Base-by-base conservation (phyloP, 164 flowering plant genomes). In the Nelumbo lutea region DNA sequence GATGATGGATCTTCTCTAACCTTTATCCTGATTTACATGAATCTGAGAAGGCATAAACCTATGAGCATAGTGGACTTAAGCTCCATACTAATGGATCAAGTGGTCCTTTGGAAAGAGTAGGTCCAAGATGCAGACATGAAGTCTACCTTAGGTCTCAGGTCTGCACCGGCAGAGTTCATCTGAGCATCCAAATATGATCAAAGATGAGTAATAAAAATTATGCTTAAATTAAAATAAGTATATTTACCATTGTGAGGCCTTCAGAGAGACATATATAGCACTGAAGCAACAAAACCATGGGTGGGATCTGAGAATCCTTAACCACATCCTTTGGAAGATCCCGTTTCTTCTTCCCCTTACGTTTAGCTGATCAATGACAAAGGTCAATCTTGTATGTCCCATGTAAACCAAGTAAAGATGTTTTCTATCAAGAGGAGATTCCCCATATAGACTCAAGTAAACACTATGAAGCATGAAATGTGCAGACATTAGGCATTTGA, bases 201-300 rank as follows among this genome's bases (percentile, higher is more conserved):
- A 59, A 8, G 11, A 60, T 15, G 15, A 70, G 5, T 9, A 3
- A 15, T 7, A 50, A 38, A 46, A n/a, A 40, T 39, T 43, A 44
- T n/a, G 64, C 0, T 11, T 50, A 2, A 51, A 53, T 48, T 43
- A 67, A 53, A 69, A 59, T 5, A 66, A 67, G 61, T 15, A 62
- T 2, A 47, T 2, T 77, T 89, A 90, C 99, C 96, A 88, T 80
- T 45, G 92, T 77, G 15, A 93, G 93, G 68, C 98, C 98, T 83
- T 96, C 95, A 9, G 96, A 87, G 27, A 96, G 84, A 77, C 77
- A 87, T 56, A 87, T 79, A 57, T 93, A 84, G 77, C 97, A 93
- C 81, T 87, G 96, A 74, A 90, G 84, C 68, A 89, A 80, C 78
- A 83, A 68, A 58, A 90, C 77, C 11, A 82, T 70, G 9, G 96